Evolutionary conservation across 2,329 filamentous ascomycete genomes (phyloP), one percentile per base, ranked within the genome.

Genomic region (Nigrograna mackinnonii): DNA sequence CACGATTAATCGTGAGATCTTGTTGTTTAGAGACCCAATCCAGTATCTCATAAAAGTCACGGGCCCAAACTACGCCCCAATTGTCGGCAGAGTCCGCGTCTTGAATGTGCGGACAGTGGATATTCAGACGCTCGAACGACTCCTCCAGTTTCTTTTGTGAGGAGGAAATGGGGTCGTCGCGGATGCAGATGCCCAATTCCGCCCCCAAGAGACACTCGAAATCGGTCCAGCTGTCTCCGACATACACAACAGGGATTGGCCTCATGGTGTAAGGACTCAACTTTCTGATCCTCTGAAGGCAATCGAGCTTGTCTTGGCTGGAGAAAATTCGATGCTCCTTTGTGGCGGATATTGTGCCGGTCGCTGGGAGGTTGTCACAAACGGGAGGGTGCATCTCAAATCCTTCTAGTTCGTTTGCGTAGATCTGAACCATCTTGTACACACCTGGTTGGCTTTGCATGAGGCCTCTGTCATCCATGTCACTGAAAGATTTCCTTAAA

Each of bases 181-280:
- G 59, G 11, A 75, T 64, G 52, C 74, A 77, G 3, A 78, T 68
- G 1, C 75, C 75, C 14, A 76, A 35, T 46, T 76, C 71, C 2
- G 72, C 73, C 14, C 57, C 63, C 3, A 73, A 49, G 1, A 78
- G 55, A 34, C 68, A 70, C 33, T 74, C 72, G 16, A 77, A 69
- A 44, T 78, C 75, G 2, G 73, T 76, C 35, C 67, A 60, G 11
- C 72, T 75, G 45, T 78, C 75, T 6, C 75, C 75, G 9, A 77
- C 55, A 44, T 77, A 78, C 5, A 77, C 54, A 1, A 67, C 56
- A 3, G 58, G 35, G 20, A 39, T 31, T 19, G 40, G 16, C 22
- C 43, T 18, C 18, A 18, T 34, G n/a, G 39, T 34, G 11, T 20
- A 24, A 3, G 36, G 31, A 6, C 28, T 42, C 2, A 22, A 20